phyloP scores from a whole-genome alignment of 1,284 basidiomycete genomes.

The Ustilago loliicola region DNA sequence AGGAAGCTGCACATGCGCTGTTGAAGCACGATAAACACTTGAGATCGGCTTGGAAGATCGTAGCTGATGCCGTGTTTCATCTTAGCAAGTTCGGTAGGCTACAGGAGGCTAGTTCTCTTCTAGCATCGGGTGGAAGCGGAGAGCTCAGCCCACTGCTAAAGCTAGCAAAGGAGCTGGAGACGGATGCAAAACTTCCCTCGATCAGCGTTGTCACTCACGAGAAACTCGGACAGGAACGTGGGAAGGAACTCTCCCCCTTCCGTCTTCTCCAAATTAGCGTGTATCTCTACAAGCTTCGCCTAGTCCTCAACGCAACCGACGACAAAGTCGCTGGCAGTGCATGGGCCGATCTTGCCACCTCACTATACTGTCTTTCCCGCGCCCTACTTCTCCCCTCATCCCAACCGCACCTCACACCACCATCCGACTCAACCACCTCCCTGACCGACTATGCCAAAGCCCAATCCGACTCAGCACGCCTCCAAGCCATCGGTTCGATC shows the following conservation, averaged over 20 bases:
- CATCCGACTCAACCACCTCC: slow-evolving; percentile 58
- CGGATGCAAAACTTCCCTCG: slow-evolving; percentile 58
- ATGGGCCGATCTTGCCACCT: slow-evolving; percentile 67
- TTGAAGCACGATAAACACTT: slow-evolving; percentile 73
- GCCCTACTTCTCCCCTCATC: slow-evolving; percentile 31
- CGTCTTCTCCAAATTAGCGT: slow-evolving; percentile 35
- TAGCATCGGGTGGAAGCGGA: slow-evolving; percentile 14
- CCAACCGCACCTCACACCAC: slow-evolving; percentile 72
- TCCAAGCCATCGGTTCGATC: slow-evolving; percentile 77
- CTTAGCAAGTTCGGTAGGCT: slow-evolving; percentile 55
- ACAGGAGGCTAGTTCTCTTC: slow-evolving; percentile 4
- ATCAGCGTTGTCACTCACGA: slow-evolving; percentile 46
- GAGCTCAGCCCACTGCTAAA: slow-evolving; percentile 32
- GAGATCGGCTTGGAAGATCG: slow-evolving; percentile 81
- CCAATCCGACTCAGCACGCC: slow-evolving; percentile 72
- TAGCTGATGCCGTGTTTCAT: slow-evolving; percentile 81
- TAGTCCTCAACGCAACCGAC: slow-evolving; percentile 56
- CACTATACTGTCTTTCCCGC: slow-evolving; percentile 51
- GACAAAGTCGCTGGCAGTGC: slow-evolving; percentile 55
- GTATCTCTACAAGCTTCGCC: slow-evolving; percentile 64
- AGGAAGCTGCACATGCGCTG: slow-evolving; percentile 74
- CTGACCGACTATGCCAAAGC: slow-evolving; percentile 72
- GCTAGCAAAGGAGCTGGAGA: slow-evolving; percentile 44
- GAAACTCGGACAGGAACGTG: slow-evolving; percentile 17
- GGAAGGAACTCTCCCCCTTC: slow-evolving; percentile 20